phyloP scores from a whole-genome alignment of 805 yeast species.

The Cyberlindnera euphorbiiphila region DNA sequence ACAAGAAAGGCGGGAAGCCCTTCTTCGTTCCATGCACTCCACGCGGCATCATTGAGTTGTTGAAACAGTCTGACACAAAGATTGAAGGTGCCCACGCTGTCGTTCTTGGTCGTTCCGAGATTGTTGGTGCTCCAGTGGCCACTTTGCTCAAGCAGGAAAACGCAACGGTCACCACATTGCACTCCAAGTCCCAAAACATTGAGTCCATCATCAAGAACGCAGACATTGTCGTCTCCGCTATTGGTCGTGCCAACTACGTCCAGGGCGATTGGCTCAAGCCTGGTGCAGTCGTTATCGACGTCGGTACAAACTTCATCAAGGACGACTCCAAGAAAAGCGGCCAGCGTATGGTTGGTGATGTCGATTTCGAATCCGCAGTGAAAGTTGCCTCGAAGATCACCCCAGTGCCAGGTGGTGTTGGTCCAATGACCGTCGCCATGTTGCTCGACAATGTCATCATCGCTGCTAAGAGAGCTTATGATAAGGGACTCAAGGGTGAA shows the following conservation, averaged over 20 bases:
- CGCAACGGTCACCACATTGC: conserved; percentile 75
- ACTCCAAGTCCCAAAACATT: conserved; percentile 56
- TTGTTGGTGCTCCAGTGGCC: conserved; percentile 80
- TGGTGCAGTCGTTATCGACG: conserved; percentile 72
- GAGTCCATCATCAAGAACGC: conserved; percentile 53
- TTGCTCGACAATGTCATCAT: conserved; percentile 65
- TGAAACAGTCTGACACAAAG: conserved; percentile 51
- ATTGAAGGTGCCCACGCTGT: conserved; percentile 72
- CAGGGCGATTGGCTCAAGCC: conserved; percentile 71
- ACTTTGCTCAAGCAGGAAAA: conserved; percentile 62
- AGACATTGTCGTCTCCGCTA: conserved; percentile 74
- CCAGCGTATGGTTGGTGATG: conserved; percentile 72
- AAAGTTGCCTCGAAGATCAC: conserved; percentile 60
- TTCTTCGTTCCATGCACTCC: conserved; percentile 80
- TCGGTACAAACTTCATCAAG: conserved; percentile 73
- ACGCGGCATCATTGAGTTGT: conserved; percentile 66
- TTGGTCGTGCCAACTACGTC: conserved; percentile 67
- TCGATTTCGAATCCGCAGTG: conserved; percentile 55
- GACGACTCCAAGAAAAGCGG: conserved; percentile 68
- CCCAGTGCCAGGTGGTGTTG: conserved; percentile 90
- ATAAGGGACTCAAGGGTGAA: conserved; percentile 2
- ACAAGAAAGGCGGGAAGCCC: conserved; percentile 70
- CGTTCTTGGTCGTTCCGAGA: conserved; percentile 80
- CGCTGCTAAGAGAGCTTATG: conserved; percentile 54
- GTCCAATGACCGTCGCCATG: conserved; percentile 92